phyloP scores from a whole-genome alignment of 768 basidiomycete species.

The Mycena albidolilacea region DNA sequence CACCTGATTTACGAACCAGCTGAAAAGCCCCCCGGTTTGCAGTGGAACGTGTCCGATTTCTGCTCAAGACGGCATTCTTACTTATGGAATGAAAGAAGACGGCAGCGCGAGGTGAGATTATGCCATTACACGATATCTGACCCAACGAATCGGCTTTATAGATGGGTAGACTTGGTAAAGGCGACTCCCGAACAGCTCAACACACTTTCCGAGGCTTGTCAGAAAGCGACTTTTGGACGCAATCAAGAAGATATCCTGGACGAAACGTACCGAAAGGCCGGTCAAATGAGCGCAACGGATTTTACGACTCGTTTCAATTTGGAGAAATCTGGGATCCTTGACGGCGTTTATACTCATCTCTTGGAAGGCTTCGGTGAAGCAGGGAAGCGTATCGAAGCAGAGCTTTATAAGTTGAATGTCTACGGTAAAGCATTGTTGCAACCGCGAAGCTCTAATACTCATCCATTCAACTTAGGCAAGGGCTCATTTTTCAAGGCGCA shows the following conservation, averaged over 20 bases:
- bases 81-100: conserved; percentile 23
- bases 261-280: conserved; percentile 53
- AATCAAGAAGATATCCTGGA: conserved; percentile 50
- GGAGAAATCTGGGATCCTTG: conserved; percentile 43
- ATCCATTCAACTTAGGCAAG: conserved; percentile 35
- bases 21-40: conserved; percentile 7
- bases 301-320: conserved; percentile 48
- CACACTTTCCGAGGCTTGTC: conserved; percentile 45
- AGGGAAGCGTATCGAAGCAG: conserved; percentile 39
- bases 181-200: conserved; percentile 35
- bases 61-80: neutral
- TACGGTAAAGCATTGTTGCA: conserved; percentile 46
- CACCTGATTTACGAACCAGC: no score
- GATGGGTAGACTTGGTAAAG: conserved; percentile 26
- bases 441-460: neutral
- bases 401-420: conserved; percentile 59
- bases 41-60: conserved; percentile 10
- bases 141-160: neutral
- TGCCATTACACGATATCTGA: neutral
- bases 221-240: conserved; percentile 51
- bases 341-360: conserved; percentile 37
- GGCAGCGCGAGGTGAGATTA: conserved; percentile 16
- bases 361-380: conserved; percentile 38
- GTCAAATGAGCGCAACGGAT: conserved; percentile 48
- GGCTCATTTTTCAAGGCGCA: conserved; percentile 60